Evolutionary conservation across 2,329 filamentous ascomycete species (phyloP).

Genomic region (Meredithiella fracta): DNA sequence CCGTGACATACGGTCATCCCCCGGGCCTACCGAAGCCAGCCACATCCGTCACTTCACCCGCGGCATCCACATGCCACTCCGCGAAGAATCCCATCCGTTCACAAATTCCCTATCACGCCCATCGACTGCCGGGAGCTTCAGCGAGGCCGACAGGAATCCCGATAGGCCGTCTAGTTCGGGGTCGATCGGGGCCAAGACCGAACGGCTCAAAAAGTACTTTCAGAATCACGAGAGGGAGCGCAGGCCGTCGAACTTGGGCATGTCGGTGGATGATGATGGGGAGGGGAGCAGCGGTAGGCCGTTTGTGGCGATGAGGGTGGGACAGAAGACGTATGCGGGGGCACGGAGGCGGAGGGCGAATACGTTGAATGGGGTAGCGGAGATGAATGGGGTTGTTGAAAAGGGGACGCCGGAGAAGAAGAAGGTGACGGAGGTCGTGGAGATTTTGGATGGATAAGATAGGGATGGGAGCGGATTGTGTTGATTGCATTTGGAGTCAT

Average conservation of each 20-base stretch:
- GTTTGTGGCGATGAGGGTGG: too few species aligned
- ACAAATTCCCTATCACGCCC: neutral
- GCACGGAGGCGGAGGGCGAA: neutral
- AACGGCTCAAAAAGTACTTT: neutral
- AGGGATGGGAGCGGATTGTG: neutral
- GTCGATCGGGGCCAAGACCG: neutral
- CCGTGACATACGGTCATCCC: neutral
- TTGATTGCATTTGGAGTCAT: neutral
- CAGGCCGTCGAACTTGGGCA: neutral
- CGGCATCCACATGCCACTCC: neutral
- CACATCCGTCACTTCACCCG: neutral
- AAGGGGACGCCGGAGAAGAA: neutral
- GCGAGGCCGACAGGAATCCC: neutral
- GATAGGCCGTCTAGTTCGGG: slow-evolving; percentile 1
- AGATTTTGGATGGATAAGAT: neutral
- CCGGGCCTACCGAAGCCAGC: neutral
- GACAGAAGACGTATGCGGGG: neutral
- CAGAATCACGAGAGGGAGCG: neutral
- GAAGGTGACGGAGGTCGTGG: neutral
- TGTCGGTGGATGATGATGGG: neutral
- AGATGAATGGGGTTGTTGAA: too few species aligned
- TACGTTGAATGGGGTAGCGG: neutral
- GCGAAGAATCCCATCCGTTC: neutral
- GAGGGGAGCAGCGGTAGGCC: neutral
- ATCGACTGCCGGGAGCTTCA: neutral